Evolutionary conservation across 768 basidiomycete species (phyloP), one percentile per base, ranked within the genome.

Genomic region (Pulveroboletus sp.): DNA sequence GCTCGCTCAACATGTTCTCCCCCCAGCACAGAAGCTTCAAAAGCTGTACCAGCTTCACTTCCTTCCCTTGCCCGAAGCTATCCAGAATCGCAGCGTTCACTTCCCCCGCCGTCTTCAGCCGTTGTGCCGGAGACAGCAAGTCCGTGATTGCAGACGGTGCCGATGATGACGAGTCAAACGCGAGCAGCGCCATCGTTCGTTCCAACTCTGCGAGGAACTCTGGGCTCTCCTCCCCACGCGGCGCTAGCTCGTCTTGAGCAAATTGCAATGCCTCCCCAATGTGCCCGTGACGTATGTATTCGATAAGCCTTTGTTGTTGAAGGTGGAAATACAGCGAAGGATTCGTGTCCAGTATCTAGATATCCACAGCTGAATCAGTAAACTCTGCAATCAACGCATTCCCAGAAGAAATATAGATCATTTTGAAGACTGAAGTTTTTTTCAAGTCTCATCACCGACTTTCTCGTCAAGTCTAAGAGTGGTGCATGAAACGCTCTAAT

Each of bases 401-500:
- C 35, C 29, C 32, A 43, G 53, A 32, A n/a, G 37, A 50, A 42
- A 36, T 17, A 45, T 57, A 64, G 60, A 78, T 91, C 89, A 93
- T 91, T 86, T 90, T 90, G 86, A 91, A 91, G 87, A 91, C 89
- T 89, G 87, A 89, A 90, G 86, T 85, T 86, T 76, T 76, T 80
- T 76, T 74, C 41, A 59, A 68, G 62, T 82, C 68, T 94, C 93
- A 85, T 89, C 93, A 93, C 73, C 77, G 86, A 81, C 87, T 81
- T 67, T n/a, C n/a, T n/a, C 48, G 68, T 63, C 63, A 72, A 77
- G 83, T 74, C 83, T 96, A 77, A 81, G 93, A 85, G 92, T 95
- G 93, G 94, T 96, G 93, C 94, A 96, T 96, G 91, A 88, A 86
- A 81, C 68, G 63, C 60, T 91, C 74, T 86, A 93, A 95, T 95